Base-by-base conservation (phyloP, 768 basidiomycete species). In the Trametopsis cervina region DNA sequence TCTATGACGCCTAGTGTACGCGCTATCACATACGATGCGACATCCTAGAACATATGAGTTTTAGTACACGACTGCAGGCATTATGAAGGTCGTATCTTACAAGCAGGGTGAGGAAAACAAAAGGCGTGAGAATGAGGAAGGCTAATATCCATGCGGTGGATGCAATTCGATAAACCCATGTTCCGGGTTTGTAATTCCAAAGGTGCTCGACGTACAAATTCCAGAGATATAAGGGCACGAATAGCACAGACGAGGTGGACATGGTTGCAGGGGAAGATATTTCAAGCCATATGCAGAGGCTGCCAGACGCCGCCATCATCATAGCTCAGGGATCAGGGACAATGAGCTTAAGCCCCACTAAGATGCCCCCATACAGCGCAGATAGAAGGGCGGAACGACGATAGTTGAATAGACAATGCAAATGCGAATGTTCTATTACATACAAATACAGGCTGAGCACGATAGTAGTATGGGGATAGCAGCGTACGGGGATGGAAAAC, bases 1-100 rank as follows among this genome's bases (percentile, higher is more conserved):
- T 88, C 86, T 53, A 86, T 75, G 45, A 87, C 74, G 26, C 87
- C 88, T 43, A 91, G 73, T 4, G 86, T 89, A 49, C 88, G 81
- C 11, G 85, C 89, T 60, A 91, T 85, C 49, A 81, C 78, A 57
- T 90, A 91, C 17, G 89, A 86, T 2, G 79, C 71, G 46, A 90
- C 78, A 62, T 91, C 88, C 88, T 90, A 58, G 37, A 20, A 33
- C 29, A 17, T 22, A 43, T 25, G 29, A n/a, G 44, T 10, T 38
- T 50, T 43, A 54, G 52, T 38, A 20, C 29, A 35, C 26, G 27
- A 27, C 36, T 11, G 33, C 35, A 40, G 15, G 43, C 10, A 44
- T 27, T 2, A 18, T 5, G 4, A 39, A 22, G 33, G 12, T 36
- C 18, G 7, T 15, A 10, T 18, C 79, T 49, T 67, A 87, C 87